Conservation (phyloP, 2,329 filamentous ascomycete genomes). For the Pezicula rhizophila region DNA sequence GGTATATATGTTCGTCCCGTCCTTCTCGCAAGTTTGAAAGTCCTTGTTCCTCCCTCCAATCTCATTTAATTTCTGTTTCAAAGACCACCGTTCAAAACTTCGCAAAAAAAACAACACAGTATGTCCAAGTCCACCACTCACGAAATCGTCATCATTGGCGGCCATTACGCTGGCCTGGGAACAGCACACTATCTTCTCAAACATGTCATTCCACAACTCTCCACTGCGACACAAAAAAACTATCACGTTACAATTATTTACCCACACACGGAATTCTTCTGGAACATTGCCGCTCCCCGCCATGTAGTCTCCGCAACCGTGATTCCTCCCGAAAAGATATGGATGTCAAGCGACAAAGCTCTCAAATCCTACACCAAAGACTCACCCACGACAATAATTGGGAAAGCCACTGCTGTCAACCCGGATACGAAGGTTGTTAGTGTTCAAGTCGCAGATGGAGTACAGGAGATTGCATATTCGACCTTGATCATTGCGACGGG, state of each 20-base stretch:
- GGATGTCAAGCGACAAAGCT: constrained; percentile 40
- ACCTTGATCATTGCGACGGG: constrained; percentile 50
- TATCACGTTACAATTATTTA: constrained; percentile 50
- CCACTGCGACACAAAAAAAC: constrained; percentile 12
- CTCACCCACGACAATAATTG: constrained; percentile 45
- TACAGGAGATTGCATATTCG: constrained; percentile 34
- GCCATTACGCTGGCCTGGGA: constrained; percentile 43
- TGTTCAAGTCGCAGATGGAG: constrained; percentile 18
- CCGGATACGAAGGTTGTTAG: constrained; percentile 35
- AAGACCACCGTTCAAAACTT: neutral
- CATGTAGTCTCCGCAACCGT: constrained; percentile 41
- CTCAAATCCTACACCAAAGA: constrained; percentile 43
- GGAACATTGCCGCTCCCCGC: constrained; percentile 46
- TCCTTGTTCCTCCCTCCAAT: no score
- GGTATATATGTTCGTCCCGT: no score
- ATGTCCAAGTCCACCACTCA: constrained; percentile 3
- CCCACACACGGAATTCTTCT: constrained; percentile 47
- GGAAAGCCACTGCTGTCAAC: constrained; percentile 40
- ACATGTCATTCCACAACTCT: constrained; percentile 37
- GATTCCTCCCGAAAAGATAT: constrained; percentile 39
- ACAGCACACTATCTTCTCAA: constrained; percentile 45
- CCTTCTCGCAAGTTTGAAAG: no score
- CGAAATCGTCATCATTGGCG: constrained; percentile 44
- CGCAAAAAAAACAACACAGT: neutral
- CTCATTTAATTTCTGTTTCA: neutral